A percentile compares a stretch with the other conserved stretches of the same genome.
These are phyloP conservation scores for Chernovozyma aurita DNA, from an alignment of 1,139 yeast genomes.

Conservation along the genomic window DNA sequence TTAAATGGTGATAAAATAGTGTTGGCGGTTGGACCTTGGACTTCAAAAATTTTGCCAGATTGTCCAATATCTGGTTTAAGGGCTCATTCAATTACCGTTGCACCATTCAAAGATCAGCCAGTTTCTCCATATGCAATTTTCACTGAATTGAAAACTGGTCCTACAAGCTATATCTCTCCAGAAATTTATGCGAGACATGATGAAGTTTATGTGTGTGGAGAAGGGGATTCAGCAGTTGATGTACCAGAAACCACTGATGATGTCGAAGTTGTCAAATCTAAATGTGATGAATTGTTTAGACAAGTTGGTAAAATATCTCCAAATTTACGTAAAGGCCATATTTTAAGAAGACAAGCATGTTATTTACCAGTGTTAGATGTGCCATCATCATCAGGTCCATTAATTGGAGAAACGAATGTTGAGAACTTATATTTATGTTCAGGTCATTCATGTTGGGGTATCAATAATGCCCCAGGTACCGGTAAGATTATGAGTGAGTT, in stretches of 20 bases:
- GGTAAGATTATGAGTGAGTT: constrained; percentile 90
- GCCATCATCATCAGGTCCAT: constrained; percentile 88
- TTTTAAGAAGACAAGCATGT: constrained; percentile 88
- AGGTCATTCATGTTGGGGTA: constrained; percentile 65
- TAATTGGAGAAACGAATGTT: constrained; percentile 89
- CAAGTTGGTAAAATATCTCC: constrained; percentile 79
- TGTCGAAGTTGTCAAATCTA: constrained; percentile 80
- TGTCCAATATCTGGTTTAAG: constrained; percentile 91
- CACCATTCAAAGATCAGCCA: constrained; percentile 64
- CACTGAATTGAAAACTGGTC: constrained; percentile 75
- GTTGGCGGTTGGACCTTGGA: constrained; percentile 95
- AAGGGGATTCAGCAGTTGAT: constrained; percentile 86
- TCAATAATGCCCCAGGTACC: constrained; percentile 95
- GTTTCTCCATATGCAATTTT: constrained; percentile 93
- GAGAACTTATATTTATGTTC: constrained; percentile 14
- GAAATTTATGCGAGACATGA: constrained; percentile 94
- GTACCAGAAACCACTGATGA: constrained; percentile 94
- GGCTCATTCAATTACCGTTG: constrained; percentile 91
- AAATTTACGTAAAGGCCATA: constrained; percentile 67
- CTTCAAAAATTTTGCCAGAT: constrained; percentile 80
- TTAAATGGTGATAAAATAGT: constrained; percentile 71
- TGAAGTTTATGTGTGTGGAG: constrained; percentile 97
- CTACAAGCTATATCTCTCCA: constrained; percentile 71
- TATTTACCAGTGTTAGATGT: constrained; percentile 91
- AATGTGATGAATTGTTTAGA: constrained; percentile 82